Base-by-base conservation (phyloP, 176 grass and related monocot genomes). In the Triticum turgidum region DNA sequence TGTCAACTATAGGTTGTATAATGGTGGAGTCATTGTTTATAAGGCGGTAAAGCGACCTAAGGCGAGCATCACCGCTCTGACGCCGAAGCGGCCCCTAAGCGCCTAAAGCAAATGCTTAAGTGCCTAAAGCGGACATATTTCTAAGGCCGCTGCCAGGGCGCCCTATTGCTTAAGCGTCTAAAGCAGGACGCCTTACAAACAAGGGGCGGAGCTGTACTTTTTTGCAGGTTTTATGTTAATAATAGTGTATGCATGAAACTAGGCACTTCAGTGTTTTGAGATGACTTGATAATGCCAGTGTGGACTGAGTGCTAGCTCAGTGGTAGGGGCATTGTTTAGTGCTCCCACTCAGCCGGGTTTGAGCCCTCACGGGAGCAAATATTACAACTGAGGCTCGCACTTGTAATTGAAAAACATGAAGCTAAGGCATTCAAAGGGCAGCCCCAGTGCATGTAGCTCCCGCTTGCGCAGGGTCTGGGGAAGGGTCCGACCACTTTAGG, bases 201-300 rank as follows among this genome's bases (percentile, higher is more conserved):
- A 42, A 42, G 39, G 9, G 58, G 27, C 61, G 59, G 71, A 86
- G 69, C 29, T 70, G 35, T 62, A 71, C 47, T 91, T 80, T 91
- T 87, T 87, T 91, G 81, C 41, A 39, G 41, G 73, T 78, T 18
- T 62, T 71, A 76, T 80, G 51, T 30, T 90, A 83, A 7, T 21
- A 39, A 11, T 73, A 76, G 30, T 79, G 45, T 49, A 52, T 52
- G 49, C 49, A 51, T 51, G 47, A 51, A 51, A 51, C 47, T 51
- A 51, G 4, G 1, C 13, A 52, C 49, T 52, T 52, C 5, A 52
- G 49, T 52, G 14, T 52, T 52, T 52, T 52, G 49, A 17, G 14
- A 52, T 52, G 14, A 68, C 21, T n/a, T 75, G 29, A 11, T 81
- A 38, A 30, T 30, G 29, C 9, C 63, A 70, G 0, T 80, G 44